Evolutionary conservation across 345 rosid genomes (phyloP).

Genomic region (Brassica cretica): DNA sequence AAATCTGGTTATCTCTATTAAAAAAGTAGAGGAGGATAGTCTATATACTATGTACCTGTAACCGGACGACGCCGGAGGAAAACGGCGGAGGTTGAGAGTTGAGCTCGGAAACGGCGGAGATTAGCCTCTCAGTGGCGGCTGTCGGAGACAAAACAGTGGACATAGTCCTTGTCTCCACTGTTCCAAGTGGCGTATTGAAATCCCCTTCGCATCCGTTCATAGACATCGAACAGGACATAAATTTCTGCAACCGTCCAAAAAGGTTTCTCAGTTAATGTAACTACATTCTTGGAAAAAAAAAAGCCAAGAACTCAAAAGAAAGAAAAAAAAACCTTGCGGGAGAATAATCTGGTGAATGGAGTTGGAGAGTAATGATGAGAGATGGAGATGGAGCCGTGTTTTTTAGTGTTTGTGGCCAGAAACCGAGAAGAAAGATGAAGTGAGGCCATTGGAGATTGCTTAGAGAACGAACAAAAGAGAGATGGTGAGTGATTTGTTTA

Average conservation of each 20-base stretch:
- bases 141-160: conserved; percentile 50
- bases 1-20: neutral
- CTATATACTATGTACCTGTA: conserved; percentile 54
- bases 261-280: neutral
- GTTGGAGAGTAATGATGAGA: conserved; percentile 17
- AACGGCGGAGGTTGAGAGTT: conserved; percentile 56
- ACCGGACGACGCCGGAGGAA: conserved; percentile 76
- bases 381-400: conserved; percentile 16
- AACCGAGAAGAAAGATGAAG: conserved; percentile 29
- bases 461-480: neutral
- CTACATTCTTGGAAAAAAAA: neutral
- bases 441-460: conserved; percentile 30
- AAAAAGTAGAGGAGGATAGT: conserved; percentile 5
- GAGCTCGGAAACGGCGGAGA: conserved; percentile 52
- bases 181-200: conserved; percentile 52
- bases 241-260: conserved; percentile 17
- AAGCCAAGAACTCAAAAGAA: neutral
- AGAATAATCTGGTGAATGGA: conserved; percentile 21
- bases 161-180: conserved; percentile 55
- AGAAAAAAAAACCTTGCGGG: conserved; percentile 28
- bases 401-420: conserved; percentile 22
- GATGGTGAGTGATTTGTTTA: neutral
- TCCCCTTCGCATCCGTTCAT: conserved; percentile 84
- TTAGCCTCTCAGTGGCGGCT: conserved; percentile 59
- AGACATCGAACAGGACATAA: conserved; percentile 42